These are phyloP conservation scores for Termitomyces sp. DNA, from an alignment of 768 basidiomycete genomes.

Conservation along the genomic window DNA sequence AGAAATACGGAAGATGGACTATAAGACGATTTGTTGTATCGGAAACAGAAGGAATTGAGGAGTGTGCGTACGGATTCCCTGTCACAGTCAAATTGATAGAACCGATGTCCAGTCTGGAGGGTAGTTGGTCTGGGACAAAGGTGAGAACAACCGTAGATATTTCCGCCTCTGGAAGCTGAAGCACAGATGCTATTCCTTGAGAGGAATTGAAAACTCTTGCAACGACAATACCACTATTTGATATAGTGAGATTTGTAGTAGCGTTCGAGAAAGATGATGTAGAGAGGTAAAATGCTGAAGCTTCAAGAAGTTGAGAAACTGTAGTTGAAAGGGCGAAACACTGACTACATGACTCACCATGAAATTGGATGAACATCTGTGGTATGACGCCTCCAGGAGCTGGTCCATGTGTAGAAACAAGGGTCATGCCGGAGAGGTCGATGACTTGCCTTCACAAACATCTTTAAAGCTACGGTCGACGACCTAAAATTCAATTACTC, in stretches of 20 bases:
- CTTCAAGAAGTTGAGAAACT: slow-evolving; percentile 17
- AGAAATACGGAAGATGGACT: slow-evolving; percentile 25
- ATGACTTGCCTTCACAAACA: slow-evolving; percentile 11
- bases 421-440: slow-evolving; percentile 13
- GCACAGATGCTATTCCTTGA: slow-evolving; percentile 28
- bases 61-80: slow-evolving; percentile 27
- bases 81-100: slow-evolving; percentile 30
- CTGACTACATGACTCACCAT: slow-evolving; percentile 29
- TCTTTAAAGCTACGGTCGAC: not conserved
- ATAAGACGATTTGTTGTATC: not conserved
- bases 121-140: slow-evolving; percentile 21
- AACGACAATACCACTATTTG: slow-evolving; percentile 28
- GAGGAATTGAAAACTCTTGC: slow-evolving; percentile 35
- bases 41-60: not conserved
- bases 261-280: slow-evolving; percentile 43
- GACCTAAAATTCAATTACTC: slow-evolving; percentile 11
- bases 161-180: slow-evolving; percentile 32
- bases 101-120: slow-evolving; percentile 31
- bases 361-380: slow-evolving; percentile 52
- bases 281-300: slow-evolving; percentile 36
- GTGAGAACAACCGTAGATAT: slow-evolving; percentile 38
- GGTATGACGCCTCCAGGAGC: slow-evolving; percentile 39
- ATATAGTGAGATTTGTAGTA: slow-evolving; percentile 44
- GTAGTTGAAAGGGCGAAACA: not conserved
- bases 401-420: slow-evolving; percentile 38